Evolutionary conservation across 2,329 filamentous ascomycete genomes (phyloP).

Genomic region (Fusarium chuoi): DNA sequence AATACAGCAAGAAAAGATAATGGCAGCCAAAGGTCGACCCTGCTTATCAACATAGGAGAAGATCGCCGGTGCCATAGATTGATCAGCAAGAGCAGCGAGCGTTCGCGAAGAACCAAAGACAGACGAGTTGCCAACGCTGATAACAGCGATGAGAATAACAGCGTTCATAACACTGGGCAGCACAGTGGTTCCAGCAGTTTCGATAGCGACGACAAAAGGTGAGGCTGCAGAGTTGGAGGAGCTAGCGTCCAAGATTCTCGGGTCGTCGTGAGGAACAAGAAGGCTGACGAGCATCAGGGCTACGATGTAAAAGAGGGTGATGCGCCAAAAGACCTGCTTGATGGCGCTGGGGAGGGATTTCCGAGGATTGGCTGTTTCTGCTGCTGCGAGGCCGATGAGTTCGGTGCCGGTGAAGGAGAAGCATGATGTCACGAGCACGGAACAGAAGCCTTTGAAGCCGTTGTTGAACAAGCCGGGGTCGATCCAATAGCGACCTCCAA

Average conservation of each 20-base stretch:
- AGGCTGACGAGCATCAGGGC: slow-evolving; percentile 83
- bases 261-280: slow-evolving; percentile 78
- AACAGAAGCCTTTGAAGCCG: slow-evolving; percentile 82
- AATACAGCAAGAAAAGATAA: slow-evolving; percentile 71
- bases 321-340: slow-evolving; percentile 96
- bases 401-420: slow-evolving; percentile 82
- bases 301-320: slow-evolving; percentile 88
- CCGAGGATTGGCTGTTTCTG: slow-evolving; percentile 80
- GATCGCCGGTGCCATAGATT: slow-evolving; percentile 80
- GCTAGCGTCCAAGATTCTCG: slow-evolving; percentile 67
- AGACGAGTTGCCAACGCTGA: slow-evolving; percentile 90
- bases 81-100: slow-evolving; percentile 87
- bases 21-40: slow-evolving; percentile 80
- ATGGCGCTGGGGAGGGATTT: slow-evolving; percentile 88
- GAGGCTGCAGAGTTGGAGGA: slow-evolving; percentile 76
- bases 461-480: slow-evolving; percentile 84
- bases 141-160: slow-evolving; percentile 90
- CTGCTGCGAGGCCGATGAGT: slow-evolving; percentile 78
- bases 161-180: slow-evolving; percentile 91
- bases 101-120: slow-evolving; percentile 94
- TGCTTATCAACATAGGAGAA: slow-evolving; percentile 84
- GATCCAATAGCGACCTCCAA: slow-evolving; percentile 81
- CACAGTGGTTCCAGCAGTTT: slow-evolving; percentile 82
- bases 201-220: slow-evolving; percentile 92
- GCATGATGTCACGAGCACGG: slow-evolving; percentile 78